These are phyloP conservation scores for Heimioporus sp. DNA, from an alignment of 768 basidiomycete genomes.

Conservation along the genomic window DNA sequence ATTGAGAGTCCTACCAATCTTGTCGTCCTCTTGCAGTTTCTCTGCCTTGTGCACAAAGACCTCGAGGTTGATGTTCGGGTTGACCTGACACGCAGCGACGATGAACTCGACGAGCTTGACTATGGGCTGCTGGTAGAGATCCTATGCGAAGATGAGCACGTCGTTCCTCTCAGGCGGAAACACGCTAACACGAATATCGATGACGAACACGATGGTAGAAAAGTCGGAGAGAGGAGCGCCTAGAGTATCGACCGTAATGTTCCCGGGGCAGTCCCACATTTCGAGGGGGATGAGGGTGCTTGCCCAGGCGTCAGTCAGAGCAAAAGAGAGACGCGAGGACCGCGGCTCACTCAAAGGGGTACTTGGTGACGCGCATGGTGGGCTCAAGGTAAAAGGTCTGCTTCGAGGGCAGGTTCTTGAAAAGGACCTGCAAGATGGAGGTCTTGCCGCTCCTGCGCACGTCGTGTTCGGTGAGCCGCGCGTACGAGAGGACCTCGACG, in stretches of 20 bases:
- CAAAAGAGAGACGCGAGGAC: neutral
- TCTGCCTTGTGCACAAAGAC: conserved; percentile 97
- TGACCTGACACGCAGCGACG: conserved; percentile 69
- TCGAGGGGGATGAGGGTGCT: conserved; percentile 88
- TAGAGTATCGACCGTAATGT: conserved; percentile 75
- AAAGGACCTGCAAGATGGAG: conserved; percentile 88
- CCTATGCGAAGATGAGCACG: conserved; percentile 40
- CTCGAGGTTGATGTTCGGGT: conserved; percentile 77
- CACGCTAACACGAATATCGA: conserved; percentile 82
- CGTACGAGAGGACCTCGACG: neutral
- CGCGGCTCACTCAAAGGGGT: conserved; percentile 72
- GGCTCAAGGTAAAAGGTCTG: conserved; percentile 90
- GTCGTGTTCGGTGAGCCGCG: neutral
- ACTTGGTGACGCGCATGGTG: conserved; percentile 73
- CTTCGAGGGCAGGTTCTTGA: conserved; percentile 77
- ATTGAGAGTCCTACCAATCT: conserved; percentile 58
- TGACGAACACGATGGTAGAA: conserved; percentile 85
- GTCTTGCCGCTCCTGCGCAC: conserved; percentile 82
- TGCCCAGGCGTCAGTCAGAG: conserved; percentile 29
- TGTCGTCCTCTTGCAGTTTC: conserved; percentile 86
- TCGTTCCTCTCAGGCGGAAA: neutral
- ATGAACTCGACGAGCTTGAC: conserved; percentile 81
- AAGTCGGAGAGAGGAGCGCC: conserved; percentile 75
- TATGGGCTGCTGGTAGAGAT: conserved; percentile 82
- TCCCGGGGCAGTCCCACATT: conserved; percentile 94